These are phyloP conservation scores for Podochytrium sp. DNA, from an alignment of 192 early-diverging fungal genomes.

Conservation along the genomic window DNA sequence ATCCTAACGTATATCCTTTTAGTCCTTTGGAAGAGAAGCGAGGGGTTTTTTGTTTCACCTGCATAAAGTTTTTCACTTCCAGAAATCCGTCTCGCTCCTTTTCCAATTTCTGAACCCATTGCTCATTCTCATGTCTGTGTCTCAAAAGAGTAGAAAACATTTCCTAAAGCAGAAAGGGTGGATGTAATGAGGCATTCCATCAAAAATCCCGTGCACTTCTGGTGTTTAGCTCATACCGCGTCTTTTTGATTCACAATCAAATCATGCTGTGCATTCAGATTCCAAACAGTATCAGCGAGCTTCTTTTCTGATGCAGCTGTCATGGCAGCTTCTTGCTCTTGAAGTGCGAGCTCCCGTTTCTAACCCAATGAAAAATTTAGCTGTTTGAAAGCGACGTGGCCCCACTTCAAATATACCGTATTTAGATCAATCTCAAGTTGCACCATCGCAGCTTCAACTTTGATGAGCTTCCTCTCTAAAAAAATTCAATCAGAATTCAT, in stretches of 20 bases:
- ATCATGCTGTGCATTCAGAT: neutral
- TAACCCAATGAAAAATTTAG: neutral
- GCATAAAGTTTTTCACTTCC: constrained; percentile 27
- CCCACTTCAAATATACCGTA: too few species aligned
- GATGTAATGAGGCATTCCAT: neutral
- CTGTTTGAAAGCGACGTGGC: too few species aligned
- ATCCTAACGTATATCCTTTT: constrained; percentile 15
- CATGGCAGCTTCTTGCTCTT: constrained; percentile 39
- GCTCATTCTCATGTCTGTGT: constrained; percentile 10
- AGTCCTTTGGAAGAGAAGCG: neutral
- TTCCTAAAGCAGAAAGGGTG: too few species aligned
- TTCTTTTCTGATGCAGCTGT: neutral
- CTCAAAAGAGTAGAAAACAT: neutral
- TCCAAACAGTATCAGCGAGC: neutral
- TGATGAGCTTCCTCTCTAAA: constrained; percentile 47
- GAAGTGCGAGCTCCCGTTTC: constrained; percentile 48
- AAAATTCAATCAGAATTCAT: neutral
- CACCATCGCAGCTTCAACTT: constrained; percentile 56
- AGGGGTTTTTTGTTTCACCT: neutral
- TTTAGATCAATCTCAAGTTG: neutral
- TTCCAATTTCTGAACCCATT: neutral
- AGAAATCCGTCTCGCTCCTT: constrained; percentile 1
- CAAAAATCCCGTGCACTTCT: too few species aligned
- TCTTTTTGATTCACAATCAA: neutral
- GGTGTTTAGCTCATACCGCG: neutral